phyloP scores from a whole-genome alignment of 2,329 filamentous ascomycete species.

The Penicillium sp. region DNA sequence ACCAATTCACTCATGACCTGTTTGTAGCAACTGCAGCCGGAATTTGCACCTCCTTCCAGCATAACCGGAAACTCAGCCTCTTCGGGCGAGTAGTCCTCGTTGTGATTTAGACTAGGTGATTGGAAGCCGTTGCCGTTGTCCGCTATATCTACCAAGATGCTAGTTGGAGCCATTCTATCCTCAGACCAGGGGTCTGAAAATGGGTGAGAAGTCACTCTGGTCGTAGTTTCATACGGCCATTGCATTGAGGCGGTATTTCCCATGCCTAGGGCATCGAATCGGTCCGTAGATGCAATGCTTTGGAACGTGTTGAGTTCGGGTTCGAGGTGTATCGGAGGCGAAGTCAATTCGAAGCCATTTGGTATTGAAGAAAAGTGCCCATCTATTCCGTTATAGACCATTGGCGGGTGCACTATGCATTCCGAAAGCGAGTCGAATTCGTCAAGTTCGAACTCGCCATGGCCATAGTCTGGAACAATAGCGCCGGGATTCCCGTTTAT shows the following conservation, averaged over 20 bases:
- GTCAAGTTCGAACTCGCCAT: constrained; percentile 9
- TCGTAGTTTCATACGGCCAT: constrained; percentile 1
- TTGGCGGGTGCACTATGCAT: not conserved
- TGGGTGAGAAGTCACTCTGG: not conserved
- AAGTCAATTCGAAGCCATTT: not conserved
- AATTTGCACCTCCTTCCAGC: not conserved
- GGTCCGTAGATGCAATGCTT: not conserved
- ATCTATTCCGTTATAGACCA: not conserved
- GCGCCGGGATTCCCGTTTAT: not conserved
- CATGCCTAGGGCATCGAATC: not conserved
- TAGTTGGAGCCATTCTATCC: not conserved
- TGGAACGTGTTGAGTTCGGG: not conserved
- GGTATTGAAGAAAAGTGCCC: not conserved
- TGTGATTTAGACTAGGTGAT: constrained; percentile 9
- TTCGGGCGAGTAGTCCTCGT: constrained; percentile 9
- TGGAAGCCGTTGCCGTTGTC: constrained; percentile 4
- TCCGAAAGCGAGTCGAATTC: constrained; percentile 5
- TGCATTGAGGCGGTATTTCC: not conserved
- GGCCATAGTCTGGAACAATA: not conserved
- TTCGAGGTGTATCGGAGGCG: not conserved
- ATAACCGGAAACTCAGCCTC: not conserved
- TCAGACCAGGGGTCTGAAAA: constrained; percentile 4
- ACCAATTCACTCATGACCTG: constrained; percentile 30
- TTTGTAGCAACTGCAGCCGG: constrained; percentile 29
- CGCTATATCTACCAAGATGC: constrained; percentile 2